Evolutionary conservation across 2,329 filamentous ascomycete genomes (phyloP).

Genomic region (Penicillium sp.): DNA sequence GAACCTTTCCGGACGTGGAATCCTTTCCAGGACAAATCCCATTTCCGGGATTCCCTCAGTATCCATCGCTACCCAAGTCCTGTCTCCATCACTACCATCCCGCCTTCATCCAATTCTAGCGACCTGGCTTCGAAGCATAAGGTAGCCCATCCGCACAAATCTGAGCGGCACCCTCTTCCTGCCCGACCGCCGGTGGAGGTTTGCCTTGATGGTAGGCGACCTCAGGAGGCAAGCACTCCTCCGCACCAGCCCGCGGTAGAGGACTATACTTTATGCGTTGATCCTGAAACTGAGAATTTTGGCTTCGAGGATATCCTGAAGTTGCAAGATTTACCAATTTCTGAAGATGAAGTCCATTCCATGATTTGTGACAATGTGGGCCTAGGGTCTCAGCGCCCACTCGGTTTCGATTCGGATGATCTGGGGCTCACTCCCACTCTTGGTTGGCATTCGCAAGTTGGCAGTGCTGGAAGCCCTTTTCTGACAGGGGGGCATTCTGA

Average conservation of each 20-base stretch:
- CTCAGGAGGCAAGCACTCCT: not conserved
- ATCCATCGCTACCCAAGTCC: conserved; percentile 10
- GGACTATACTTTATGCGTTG: conserved; percentile 1
- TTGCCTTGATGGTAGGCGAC: conserved; percentile 4
- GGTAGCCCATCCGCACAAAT: not conserved
- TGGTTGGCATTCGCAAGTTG: conserved; percentile 2
- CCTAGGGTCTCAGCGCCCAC: conserved; percentile 1
- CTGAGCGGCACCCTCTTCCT: conserved; percentile 10
- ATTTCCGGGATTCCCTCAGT: conserved; percentile 7
- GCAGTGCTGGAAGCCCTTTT: not conserved
- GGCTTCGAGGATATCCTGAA: conserved; percentile 3
- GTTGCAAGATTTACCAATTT: conserved; percentile 1
- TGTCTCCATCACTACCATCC: conserved; percentile 8
- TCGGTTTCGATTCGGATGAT: conserved; percentile 1
- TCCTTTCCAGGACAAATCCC: conserved; percentile 8
- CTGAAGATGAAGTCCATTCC: not conserved
- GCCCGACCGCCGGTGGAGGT: conserved; percentile 9
- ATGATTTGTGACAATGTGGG: not conserved
- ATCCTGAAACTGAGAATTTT: conserved; percentile 1
- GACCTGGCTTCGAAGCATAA: not conserved
- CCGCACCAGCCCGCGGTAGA: not conserved
- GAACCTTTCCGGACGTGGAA: conserved; percentile 13
- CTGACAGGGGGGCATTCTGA: not conserved
- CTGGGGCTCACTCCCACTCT: conserved; percentile 1
- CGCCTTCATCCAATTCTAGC: conserved; percentile 4